A percentile compares a stretch with the other conserved stretches of the same genome.
Conservation (phyloP, 371 early-diverging fungal genomes). For the Mucor ambiguus region DNA sequence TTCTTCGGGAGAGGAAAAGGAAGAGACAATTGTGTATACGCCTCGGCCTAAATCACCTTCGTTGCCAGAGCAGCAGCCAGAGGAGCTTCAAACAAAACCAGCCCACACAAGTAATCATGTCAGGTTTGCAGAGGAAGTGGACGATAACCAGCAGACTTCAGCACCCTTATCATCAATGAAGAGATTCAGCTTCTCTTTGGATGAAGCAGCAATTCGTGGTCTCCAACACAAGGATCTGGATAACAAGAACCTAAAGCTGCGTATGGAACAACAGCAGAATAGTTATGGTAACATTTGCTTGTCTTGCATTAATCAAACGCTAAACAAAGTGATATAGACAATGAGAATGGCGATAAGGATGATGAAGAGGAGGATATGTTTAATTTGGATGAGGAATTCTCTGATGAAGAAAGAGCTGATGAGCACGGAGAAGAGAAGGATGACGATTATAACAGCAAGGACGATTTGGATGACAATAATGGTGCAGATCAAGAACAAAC, state of each 20-base stretch:
- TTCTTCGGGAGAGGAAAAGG: background rate
- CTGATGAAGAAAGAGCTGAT: constrained; percentile 6
- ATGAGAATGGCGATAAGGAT: background rate
- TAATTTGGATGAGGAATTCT: constrained; percentile 50
- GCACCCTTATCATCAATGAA: constrained; percentile 2
- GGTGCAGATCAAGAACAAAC: background rate
- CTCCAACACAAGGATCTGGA: constrained; percentile 19
- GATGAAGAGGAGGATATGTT: constrained; percentile 50
- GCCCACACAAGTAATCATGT: constrained; percentile 10
- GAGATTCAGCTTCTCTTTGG: constrained; percentile 28
- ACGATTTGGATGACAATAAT: background rate
- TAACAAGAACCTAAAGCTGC: background rate
- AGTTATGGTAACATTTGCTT: background rate
- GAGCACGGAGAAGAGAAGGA: background rate
- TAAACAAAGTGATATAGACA: background rate
- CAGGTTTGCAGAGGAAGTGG: constrained; percentile 6
- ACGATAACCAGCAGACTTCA: background rate
- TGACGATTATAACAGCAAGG: background rate
- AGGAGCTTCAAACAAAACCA: background rate
- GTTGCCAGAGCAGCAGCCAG: background rate
- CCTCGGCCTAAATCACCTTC: background rate
- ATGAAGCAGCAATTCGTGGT: constrained; percentile 29
- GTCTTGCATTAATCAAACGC: background rate
- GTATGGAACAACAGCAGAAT: background rate
- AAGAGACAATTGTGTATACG: background rate